Base-by-base conservation (phyloP, 352 stramenopile genomes). In the Globisporangium rhizosaccharum region DNA sequence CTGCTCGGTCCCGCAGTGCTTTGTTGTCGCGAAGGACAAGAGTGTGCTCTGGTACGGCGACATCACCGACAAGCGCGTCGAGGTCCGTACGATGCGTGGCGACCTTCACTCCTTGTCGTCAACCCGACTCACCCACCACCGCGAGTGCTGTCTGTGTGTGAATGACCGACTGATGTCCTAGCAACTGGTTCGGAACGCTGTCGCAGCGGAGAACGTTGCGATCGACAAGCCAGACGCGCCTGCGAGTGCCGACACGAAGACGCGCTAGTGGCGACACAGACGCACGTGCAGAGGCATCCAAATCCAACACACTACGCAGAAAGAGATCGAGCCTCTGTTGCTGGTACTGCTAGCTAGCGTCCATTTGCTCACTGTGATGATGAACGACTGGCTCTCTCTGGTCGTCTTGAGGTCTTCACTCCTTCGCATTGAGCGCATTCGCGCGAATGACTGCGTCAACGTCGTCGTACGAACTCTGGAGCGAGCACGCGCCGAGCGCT, bases 31-130 rank as follows among this genome's bases (percentile, higher is more conserved):
- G 53, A 90, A 88, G 54, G 68, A 75, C 64, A 71, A 73, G 50
- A 79, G 47, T 53, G 77, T 87, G 39, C 25, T 73, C 26, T 90
- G 80, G 80, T 82, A 85, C 52, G 80, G 80, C 41, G 60, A 74
- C 18, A 67, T 79, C 18, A 68, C 56, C 30, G 51, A 52, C 54
- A 72, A 71, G 15, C 51, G 23, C 44, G 51, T 83, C 23, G 71
- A 82, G 67, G 76, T 86, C 56, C 28, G 44, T 30, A 12, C 23
- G 28, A n/a, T n/a, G n/a, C n/a, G n/a, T n/a, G n/a, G n/a, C n/a
- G n/a, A n/a, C n/a, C n/a, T n/a, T n/a, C n/a, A n/a, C n/a, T n/a
- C n/a, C n/a, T n/a, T n/a, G n/a, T n/a, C n/a, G n/a, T n/a, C 30
- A 36, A 8, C 9, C 9, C 30, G 30, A 36, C 30, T 36, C 30